Evolutionary conservation across 495 filamentous ascomycete genomes (phyloP).

Genomic region (Aspergillus taichungensis): DNA sequence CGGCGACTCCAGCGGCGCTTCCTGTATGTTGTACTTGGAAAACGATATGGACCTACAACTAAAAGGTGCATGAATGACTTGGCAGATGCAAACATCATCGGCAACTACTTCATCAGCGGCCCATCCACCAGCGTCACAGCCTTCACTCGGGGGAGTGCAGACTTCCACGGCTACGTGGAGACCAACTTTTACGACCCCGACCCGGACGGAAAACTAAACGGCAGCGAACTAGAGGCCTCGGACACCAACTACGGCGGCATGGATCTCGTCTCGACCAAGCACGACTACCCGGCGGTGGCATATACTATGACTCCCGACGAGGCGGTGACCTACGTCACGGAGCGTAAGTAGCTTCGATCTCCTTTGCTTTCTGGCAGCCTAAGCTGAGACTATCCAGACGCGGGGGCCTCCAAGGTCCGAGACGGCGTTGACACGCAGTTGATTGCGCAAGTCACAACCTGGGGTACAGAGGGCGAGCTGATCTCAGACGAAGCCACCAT

Average conservation of each 20-base stretch:
- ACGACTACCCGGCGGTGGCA: constrained; percentile 8
- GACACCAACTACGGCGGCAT: constrained; percentile 9
- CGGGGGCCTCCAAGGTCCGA: constrained; percentile 8
- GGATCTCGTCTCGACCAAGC: constrained; percentile 8
- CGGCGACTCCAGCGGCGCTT: constrained; percentile 7
- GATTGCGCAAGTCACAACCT: constrained; percentile 8
- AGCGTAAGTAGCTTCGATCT: constrained; percentile 5
- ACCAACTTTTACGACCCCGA: constrained; percentile 13
- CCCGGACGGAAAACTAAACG: constrained; percentile 10
- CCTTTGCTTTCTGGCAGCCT: background rate
- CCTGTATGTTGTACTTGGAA: constrained; percentile 1
- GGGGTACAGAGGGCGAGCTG: constrained; percentile 4
- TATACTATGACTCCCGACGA: constrained; percentile 3
- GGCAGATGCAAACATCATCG: constrained; percentile 11
- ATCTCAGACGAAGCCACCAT: constrained; percentile 11
- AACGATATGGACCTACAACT: background rate
- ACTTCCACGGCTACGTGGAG: constrained; percentile 15
- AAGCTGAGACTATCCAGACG: constrained; percentile 4
- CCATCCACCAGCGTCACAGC: constrained; percentile 11
- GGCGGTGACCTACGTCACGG: constrained; percentile 7
- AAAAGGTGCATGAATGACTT: background rate
- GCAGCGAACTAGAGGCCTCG: constrained; percentile 2
- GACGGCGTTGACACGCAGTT: constrained; percentile 8
- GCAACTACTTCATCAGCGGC: constrained; percentile 15
- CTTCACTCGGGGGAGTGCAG: constrained; percentile 11